Evolutionary conservation across 2,329 filamentous ascomycete genomes (phyloP).

Genomic region (Aspergillus bombycis): DNA sequence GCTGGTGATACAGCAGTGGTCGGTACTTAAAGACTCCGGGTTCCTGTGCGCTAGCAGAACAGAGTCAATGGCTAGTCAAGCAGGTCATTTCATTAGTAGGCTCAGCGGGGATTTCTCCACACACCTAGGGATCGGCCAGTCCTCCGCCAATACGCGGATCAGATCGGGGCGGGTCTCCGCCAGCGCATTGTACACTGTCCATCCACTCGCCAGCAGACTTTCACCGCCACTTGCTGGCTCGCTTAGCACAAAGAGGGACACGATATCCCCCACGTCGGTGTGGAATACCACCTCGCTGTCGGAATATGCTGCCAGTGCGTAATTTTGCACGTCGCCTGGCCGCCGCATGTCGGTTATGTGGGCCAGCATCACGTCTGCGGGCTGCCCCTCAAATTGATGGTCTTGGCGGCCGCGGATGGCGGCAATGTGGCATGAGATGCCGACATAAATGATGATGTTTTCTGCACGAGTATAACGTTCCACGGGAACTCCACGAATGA

Average conservation of each 20-base stretch:
- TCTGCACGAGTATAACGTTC: slow-evolving; percentile 3
- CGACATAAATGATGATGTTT: slow-evolving; percentile 45
- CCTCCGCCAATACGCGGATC: too few species aligned
- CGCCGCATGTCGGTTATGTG: too few species aligned
- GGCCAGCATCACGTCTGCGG: slow-evolving; percentile 45
- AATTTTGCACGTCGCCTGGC: too few species aligned
- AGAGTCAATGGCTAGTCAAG: too few species aligned
- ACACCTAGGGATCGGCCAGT: too few species aligned
- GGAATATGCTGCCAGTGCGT: slow-evolving; percentile 32
- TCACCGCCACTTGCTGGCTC: slow-evolving; percentile 50
- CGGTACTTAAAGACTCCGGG: too few species aligned
- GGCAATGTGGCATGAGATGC: slow-evolving; percentile 48
- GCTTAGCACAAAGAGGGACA: slow-evolving; percentile 49
- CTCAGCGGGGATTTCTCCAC: too few species aligned
- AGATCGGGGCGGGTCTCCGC: slow-evolving; percentile 27
- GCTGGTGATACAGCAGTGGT: too few species aligned
- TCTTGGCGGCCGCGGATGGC: slow-evolving; percentile 46
- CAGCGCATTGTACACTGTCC: slow-evolving; percentile 55
- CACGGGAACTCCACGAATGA: too few species aligned
- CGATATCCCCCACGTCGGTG: slow-evolving; percentile 55
- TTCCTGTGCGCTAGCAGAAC: too few species aligned
- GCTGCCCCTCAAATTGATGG: slow-evolving; percentile 28
- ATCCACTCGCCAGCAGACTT: slow-evolving; percentile 53
- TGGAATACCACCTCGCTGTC: slow-evolving; percentile 49
- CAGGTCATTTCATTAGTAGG: too few species aligned